Evolutionary conservation across 306 rosid species (phyloP).

Genomic region (Medicago lupulina): DNA sequence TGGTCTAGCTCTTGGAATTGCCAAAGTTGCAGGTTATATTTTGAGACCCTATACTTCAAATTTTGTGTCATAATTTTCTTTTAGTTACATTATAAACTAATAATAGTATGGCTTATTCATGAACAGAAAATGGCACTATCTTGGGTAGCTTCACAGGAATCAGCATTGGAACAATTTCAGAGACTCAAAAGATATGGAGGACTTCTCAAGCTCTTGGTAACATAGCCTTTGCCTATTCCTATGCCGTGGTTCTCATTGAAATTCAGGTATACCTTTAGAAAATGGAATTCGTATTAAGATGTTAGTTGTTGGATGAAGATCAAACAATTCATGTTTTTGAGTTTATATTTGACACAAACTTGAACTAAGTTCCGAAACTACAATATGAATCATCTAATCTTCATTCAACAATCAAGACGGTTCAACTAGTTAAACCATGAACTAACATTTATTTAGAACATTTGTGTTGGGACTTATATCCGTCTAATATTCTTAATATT

Average conservation of each 20-base stretch:
- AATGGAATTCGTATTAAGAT: not conserved
- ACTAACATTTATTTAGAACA: not conserved
- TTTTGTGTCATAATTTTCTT: not conserved
- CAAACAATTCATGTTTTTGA: not conserved
- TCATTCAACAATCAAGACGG: not conserved
- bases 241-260: conserved; percentile 65
- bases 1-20: conserved; percentile 65
- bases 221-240: conserved; percentile 71
- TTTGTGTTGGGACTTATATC: not conserved
- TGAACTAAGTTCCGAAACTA: not conserved
- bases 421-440: not conserved
- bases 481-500: not conserved
- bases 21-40: conserved; percentile 66
- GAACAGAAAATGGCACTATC: conserved; percentile 55
- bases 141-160: conserved; percentile 60
- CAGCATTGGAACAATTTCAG: conserved; percentile 46
- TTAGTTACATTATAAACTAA: conserved; percentile 10
- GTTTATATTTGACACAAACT: not conserved
- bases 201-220: conserved; percentile 71
- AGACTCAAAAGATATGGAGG: conserved; percentile 60
- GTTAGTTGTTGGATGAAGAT: not conserved
- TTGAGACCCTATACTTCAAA: not conserved
- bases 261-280: conserved; percentile 55
- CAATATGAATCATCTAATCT: not conserved
- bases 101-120: conserved; percentile 32